phyloP scores from a whole-genome alignment of 2,329 filamentous ascomycete species.

The Alternaria tenuissima region DNA sequence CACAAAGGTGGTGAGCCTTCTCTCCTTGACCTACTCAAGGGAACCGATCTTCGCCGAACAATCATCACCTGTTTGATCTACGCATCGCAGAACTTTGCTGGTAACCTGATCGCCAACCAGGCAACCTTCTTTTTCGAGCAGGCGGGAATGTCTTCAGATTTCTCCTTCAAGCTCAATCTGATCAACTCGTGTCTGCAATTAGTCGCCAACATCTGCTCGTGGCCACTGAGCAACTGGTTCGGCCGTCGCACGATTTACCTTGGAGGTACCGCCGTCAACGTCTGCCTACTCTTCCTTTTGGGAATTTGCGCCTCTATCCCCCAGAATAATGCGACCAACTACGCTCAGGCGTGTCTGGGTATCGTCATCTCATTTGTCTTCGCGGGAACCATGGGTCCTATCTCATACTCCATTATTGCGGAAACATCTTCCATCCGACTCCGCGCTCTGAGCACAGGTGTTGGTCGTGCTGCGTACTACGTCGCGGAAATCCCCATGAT shows the following conservation, averaged over 20 bases:
- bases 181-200: conserved; percentile 70
- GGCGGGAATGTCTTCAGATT: conserved; percentile 64
- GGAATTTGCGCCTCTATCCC: conserved; percentile 66
- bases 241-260: conserved; percentile 71
- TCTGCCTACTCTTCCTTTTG: conserved; percentile 62
- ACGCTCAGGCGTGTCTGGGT: conserved; percentile 68
- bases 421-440: conserved; percentile 72
- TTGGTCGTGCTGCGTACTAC: conserved; percentile 70
- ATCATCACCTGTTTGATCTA: conserved; percentile 65
- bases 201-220: conserved; percentile 70
- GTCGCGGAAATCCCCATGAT: conserved; percentile 71
- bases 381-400: conserved; percentile 68
- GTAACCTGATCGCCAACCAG: conserved; percentile 69
- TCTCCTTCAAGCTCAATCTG: conserved; percentile 68
- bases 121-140: conserved; percentile 69
- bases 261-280: conserved; percentile 64
- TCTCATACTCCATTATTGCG: conserved; percentile 71
- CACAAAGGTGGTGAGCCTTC: conserved; percentile 56
- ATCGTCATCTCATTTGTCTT: conserved; percentile 72
- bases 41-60: conserved; percentile 63
- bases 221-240: conserved; percentile 70
- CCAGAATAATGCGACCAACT: conserved; percentile 50
- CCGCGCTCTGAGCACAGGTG: conserved; percentile 67
- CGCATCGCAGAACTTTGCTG: conserved; percentile 66
- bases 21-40: conserved; percentile 62